A percentile compares a stretch with the other conserved stretches of the same genome.
Conservation (phyloP, 1,139 yeast genomes). For the Tardiomyces blankii region DNA sequence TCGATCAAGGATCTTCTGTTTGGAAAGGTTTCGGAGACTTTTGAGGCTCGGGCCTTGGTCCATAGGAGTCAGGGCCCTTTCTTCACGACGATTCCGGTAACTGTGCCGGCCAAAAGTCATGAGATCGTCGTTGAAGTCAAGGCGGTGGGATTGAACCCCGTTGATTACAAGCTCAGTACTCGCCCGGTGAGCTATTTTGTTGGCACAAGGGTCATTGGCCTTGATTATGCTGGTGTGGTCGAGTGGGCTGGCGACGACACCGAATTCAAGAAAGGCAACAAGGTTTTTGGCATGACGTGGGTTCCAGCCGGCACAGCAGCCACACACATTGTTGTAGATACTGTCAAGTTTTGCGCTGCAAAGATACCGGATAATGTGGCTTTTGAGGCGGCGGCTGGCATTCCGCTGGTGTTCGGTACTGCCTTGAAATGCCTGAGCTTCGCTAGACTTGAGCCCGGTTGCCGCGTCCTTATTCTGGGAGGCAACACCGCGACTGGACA, state of each 20-base stretch:
- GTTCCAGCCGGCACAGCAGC: constrained; percentile 42
- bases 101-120: constrained; percentile 32
- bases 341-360: constrained; percentile 11
- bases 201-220: constrained; percentile 32
- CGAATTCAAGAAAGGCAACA: constrained; percentile 44
- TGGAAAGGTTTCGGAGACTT: not conserved
- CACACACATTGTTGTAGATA: constrained; percentile 36
- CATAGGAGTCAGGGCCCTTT: not conserved
- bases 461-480: constrained; percentile 48
- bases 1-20: not conserved
- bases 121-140: constrained; percentile 46
- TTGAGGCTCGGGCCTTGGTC: not conserved
- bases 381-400: constrained; percentile 43
- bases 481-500: constrained; percentile 65
- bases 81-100: constrained; percentile 27
- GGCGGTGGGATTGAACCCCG: constrained; percentile 53
- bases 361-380: constrained; percentile 38
- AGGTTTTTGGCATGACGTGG: constrained; percentile 43
- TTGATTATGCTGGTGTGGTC: constrained; percentile 57
- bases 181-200: constrained; percentile 13
- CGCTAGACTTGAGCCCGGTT: constrained; percentile 13
- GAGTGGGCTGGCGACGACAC: constrained; percentile 39
- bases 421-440: constrained; percentile 35
- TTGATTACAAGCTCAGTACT: constrained; percentile 43
- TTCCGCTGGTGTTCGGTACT: constrained; percentile 46